A percentile compares a stretch with the other conserved stretches of the same genome.
These are phyloP conservation scores for Chaetomiaceae sp. DNA, from an alignment of 2,329 filamentous ascomycete genomes.

Conservation along the genomic window DNA sequence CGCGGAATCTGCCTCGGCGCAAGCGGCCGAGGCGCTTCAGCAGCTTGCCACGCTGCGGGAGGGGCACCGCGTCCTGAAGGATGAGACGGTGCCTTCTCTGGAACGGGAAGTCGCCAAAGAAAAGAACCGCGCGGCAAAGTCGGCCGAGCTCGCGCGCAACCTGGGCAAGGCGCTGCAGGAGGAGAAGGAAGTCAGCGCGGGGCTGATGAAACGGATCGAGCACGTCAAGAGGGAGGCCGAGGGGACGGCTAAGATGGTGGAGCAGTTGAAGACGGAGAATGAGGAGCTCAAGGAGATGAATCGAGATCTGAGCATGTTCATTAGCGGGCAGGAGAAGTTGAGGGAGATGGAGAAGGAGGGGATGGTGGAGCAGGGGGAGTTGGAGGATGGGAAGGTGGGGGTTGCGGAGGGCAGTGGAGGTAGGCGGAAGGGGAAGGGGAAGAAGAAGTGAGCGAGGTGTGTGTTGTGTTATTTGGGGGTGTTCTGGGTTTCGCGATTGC, in stretches of 20 bases:
- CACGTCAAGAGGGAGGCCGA: slow-evolving; percentile 58
- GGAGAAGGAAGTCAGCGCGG: slow-evolving; percentile 79
- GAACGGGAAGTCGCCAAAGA: slow-evolving; percentile 71
- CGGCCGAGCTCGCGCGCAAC: slow-evolving; percentile 69
- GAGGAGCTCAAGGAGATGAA: slow-evolving; percentile 80
- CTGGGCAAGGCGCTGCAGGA: slow-evolving; percentile 75
- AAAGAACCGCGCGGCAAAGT: slow-evolving; percentile 63
- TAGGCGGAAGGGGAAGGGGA: slow-evolving; percentile 36
- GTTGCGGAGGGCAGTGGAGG: slow-evolving; percentile 44
- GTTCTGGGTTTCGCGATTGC: neutral
- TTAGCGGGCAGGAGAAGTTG: slow-evolving; percentile 76
- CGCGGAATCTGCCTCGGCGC: slow-evolving; percentile 57
- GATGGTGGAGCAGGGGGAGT: slow-evolving; percentile 60
- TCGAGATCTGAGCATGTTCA: slow-evolving; percentile 80
- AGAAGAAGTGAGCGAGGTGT: slow-evolving; percentile 12
- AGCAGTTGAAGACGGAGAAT: slow-evolving; percentile 64
- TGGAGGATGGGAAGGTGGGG: slow-evolving; percentile 68
- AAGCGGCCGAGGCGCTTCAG: slow-evolving; percentile 45
- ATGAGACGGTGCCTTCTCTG: slow-evolving; percentile 59
- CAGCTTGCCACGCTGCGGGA: slow-evolving; percentile 50
- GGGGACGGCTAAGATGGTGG: slow-evolving; percentile 63
- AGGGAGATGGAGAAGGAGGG: slow-evolving; percentile 63
- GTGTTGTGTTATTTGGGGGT: too few relatives aligned
- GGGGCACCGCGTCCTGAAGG: slow-evolving; percentile 48
- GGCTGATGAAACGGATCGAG: slow-evolving; percentile 75